Evolutionary conservation across 257 asterid species (phyloP), one percentile per base, ranked within the genome.

Genomic region (Nyctanthes arbortristis): DNA sequence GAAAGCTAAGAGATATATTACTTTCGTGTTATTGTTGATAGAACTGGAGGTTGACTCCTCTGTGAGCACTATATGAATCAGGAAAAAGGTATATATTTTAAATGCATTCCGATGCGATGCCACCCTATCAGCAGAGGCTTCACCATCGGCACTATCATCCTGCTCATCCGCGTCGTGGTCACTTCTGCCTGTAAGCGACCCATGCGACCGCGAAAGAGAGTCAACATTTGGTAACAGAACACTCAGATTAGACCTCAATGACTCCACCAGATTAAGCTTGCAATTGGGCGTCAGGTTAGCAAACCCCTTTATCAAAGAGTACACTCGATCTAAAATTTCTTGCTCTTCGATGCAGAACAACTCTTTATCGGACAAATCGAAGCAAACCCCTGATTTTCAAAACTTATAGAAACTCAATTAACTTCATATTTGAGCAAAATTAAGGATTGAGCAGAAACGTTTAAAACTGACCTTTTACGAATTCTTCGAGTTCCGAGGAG

Each of bases 321-420:
- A 91, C 11, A 87, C 94, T 18, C 95, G 85, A 67, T 91, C 99
- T 60, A 93, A 93, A 54, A 93, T 68, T 0, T 89, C 96, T 81
- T 87, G 99, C 75, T 93, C 99, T 63, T 91, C 99, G 28, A 93
- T 75, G 60, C 97, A 91, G 77, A 93, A 87, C 1, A 91, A 32
- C 77, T 91, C 99, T 84, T 85, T 91, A 67, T 91, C 99, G 61
- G 99, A 87, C 68, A 93, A 76, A 86, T 93, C 99, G 61, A 85
- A 93, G 52, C 96, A 86, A 0, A 91, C 80, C 10, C 96, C 97
- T 93, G 80, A 18, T 63, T 13, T 33, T 5, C 30, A 55, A 66
- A 73, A 37, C 12, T 25, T 2, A 6, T 18, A 59, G 16, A 27
- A 67, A 56, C 31, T 9, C 9, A 6, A 20, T 49, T 49, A 49